Conservation (phyloP, 2,329 filamentous ascomycete species). For the Sarocladium brachiariae region DNA sequence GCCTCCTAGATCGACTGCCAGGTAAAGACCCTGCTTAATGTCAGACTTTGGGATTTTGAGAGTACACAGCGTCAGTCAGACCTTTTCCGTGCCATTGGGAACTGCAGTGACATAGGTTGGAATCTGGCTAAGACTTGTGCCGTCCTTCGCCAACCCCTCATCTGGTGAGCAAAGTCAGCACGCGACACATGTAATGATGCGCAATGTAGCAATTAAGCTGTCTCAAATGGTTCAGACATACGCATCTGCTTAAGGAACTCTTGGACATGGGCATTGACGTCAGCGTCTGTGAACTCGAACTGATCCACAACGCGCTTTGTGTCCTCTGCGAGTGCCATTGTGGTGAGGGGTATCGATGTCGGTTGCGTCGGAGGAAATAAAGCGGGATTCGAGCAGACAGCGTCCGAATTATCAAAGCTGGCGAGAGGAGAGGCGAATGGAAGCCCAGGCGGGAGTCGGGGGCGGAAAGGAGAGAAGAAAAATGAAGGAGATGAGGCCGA, state of each 20-base stretch:
- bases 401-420: conserved; percentile 28
- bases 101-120: conserved; percentile 94
- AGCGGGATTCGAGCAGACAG: conserved; percentile 47
- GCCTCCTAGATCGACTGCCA: conserved; percentile 94
- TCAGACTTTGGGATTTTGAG: neutral
- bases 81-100: conserved; percentile 96
- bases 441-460: conserved; percentile 14
- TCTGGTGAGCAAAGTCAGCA: conserved; percentile 38
- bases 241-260: conserved; percentile 87
- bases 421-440: conserved; percentile 24
- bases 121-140: conserved; percentile 85
- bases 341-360: conserved; percentile 45
- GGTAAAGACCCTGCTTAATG: conserved; percentile 68
- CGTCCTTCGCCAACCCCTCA: conserved; percentile 72
- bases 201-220: neutral
- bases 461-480: conserved; percentile 12
- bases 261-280: conserved; percentile 72
- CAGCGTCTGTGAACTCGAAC: conserved; percentile 75
- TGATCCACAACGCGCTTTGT: conserved; percentile 73
- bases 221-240: conserved; percentile 23
- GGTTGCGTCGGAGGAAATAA: conserved; percentile 49
- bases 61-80: conserved; percentile 27
- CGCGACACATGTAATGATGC: neutral
- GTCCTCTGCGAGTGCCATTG: conserved; percentile 59
- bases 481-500: conserved; percentile 16